phyloP scores from a whole-genome alignment of 192 early-diverging fungal species.

The Neocallimastix lanati region DNA sequence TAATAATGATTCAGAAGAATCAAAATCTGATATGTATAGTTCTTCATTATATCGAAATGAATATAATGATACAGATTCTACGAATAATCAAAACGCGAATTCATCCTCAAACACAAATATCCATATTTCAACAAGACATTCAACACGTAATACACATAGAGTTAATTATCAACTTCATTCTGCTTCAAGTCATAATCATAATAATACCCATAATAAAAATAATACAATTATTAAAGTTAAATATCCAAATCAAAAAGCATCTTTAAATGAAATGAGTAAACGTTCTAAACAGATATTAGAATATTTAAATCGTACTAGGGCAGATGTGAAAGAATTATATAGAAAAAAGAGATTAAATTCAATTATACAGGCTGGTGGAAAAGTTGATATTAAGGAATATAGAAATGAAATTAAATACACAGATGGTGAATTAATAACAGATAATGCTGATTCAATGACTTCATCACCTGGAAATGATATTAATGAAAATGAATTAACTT shows the following conservation, averaged over 20 bases:
- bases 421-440: not conserved
- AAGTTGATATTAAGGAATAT: not conserved
- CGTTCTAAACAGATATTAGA: constrained; percentile 43
- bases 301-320: constrained; percentile 20
- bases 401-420: not conserved
- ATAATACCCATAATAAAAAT: not conserved
- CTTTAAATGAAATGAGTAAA: constrained; percentile 41
- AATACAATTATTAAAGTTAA: constrained; percentile 23
- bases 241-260: constrained; percentile 26
- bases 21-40: not conserved
- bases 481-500: not conserved
- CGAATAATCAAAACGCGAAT: not conserved
- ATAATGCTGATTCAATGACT: not conserved
- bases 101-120: not conserved
- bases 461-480: not conserved
- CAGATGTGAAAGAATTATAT: not conserved
- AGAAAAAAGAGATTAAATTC: not conserved
- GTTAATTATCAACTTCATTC: not conserved
- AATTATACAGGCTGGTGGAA: not conserved
- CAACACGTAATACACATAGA: not conserved
- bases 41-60: not conserved
- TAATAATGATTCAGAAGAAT: not conserved
- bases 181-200: not conserved
- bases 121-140: not conserved
- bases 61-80: not conserved